phyloP scores from a whole-genome alignment of 805 yeast species.

The Suhomyces tanzawaensis region DNA sequence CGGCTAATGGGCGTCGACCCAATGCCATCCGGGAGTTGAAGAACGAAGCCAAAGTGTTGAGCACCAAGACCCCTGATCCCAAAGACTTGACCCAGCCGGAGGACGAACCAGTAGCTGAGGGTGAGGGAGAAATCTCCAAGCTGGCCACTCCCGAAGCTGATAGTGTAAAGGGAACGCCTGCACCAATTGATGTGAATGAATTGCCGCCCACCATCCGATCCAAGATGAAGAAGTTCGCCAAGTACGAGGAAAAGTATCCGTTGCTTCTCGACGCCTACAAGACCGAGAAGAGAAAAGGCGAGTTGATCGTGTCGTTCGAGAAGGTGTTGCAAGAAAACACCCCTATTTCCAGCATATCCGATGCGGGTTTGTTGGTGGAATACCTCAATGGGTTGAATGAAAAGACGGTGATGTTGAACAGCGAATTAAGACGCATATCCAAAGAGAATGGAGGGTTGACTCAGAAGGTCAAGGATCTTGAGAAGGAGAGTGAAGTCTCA shows the following conservation, averaged over 20 bases:
- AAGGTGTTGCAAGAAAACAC: constrained; percentile 72
- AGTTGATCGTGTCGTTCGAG: constrained; percentile 62
- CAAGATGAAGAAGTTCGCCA: constrained; percentile 70
- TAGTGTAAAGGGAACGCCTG: neutral
- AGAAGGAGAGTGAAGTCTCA: neutral
- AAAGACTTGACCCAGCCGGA: constrained; percentile 46
- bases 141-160: constrained; percentile 8
- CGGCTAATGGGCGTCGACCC: constrained; percentile 18
- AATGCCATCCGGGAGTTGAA: constrained; percentile 28
- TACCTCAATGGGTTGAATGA: constrained; percentile 62
- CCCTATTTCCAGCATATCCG: constrained; percentile 73
- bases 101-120: constrained; percentile 29
- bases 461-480: constrained; percentile 3
- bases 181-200: constrained; percentile 27
- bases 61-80: constrained; percentile 47
- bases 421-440: constrained; percentile 57
- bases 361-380: constrained; percentile 66
- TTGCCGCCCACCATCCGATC: constrained; percentile 57
- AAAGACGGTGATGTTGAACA: constrained; percentile 58
- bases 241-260: constrained; percentile 91
- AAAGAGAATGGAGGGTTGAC: constrained; percentile 22
- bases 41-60: constrained; percentile 32
- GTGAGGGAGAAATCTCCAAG: constrained; percentile 9
- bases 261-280: constrained; percentile 80
- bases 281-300: constrained; percentile 66